Evolutionary conservation across 2,329 filamentous ascomycete genomes (phyloP).

Genomic region (Tolypocladium tropicale): DNA sequence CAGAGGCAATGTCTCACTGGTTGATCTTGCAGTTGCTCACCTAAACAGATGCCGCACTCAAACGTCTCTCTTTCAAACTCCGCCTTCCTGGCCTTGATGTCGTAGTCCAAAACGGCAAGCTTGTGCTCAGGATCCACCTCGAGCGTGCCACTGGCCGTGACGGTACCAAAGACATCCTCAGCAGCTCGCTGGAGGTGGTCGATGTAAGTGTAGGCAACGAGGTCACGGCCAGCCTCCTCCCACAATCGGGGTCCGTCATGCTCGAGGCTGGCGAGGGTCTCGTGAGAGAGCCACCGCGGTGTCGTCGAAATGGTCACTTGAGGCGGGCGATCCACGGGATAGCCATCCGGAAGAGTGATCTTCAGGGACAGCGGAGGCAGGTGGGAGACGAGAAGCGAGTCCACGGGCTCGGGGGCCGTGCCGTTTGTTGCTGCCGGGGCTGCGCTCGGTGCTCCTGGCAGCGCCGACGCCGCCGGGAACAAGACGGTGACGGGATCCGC

Average conservation of each 20-base stretch:
- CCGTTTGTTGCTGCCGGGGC: not conserved
- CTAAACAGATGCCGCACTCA: conserved; percentile 75
- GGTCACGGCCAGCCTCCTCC: conserved; percentile 51
- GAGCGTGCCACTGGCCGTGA: conserved; percentile 35
- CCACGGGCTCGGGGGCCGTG: conserved; percentile 13
- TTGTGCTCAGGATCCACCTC: conserved; percentile 48
- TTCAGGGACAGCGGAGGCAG: conserved; percentile 46
- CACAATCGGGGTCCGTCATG: conserved; percentile 42
- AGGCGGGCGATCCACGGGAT: conserved; percentile 45
- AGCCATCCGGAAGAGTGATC: conserved; percentile 45
- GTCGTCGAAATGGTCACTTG: conserved; percentile 38
- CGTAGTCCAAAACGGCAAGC: conserved; percentile 66
- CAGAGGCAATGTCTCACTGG: no score
- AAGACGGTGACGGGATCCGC: conserved; percentile 43
- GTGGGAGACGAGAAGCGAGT: conserved; percentile 43
- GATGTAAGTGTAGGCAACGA: conserved; percentile 52
- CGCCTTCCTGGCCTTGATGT: conserved; percentile 61
- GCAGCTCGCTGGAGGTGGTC: conserved; percentile 51
- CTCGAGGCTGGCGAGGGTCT: conserved; percentile 38
- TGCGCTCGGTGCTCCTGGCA: not conserved
- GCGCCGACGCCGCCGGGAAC: conserved; percentile 37
- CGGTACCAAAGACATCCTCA: conserved; percentile 50
- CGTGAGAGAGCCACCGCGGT: conserved; percentile 45
- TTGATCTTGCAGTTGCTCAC: conserved; percentile 22
- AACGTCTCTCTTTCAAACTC: conserved; percentile 79